These are phyloP conservation scores for Yamadazyma oceani DNA, from an alignment of 1,139 yeast genomes.

Conservation along the genomic window DNA sequence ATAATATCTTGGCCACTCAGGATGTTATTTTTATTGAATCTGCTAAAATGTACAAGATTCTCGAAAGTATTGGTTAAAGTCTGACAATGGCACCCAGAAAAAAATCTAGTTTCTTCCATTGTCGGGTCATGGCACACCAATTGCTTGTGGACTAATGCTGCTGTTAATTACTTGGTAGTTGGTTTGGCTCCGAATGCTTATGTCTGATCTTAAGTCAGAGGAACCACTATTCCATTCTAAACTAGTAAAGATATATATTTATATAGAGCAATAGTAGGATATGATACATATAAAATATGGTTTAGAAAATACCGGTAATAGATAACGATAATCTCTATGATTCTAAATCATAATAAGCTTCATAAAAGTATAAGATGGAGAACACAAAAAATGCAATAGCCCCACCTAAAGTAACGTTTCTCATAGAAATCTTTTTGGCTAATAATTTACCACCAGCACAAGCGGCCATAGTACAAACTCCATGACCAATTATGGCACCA, in stretches of 20 bases:
- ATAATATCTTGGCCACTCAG: slow-evolving; percentile 6
- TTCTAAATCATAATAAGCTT: slow-evolving; percentile 47
- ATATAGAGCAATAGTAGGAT: no score
- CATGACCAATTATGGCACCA: slow-evolving; percentile 91
- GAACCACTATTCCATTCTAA: no score
- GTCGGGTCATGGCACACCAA: slow-evolving; percentile 4
- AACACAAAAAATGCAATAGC: slow-evolving; percentile 82
- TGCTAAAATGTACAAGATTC: slow-evolving; percentile 10
- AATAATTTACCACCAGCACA: slow-evolving; percentile 89
- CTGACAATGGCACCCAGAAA: slow-evolving; percentile 11
- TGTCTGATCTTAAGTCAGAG: no score
- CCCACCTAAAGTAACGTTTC: slow-evolving; percentile 90
- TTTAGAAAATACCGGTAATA: no score
- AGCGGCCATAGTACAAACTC: slow-evolving; percentile 88
- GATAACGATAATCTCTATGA: neutral
- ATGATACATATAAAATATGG: no score
- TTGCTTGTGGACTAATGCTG: slow-evolving; percentile 39
- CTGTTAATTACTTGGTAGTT: slow-evolving; percentile 24
- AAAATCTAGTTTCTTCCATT: slow-evolving; percentile 7
- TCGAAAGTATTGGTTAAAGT: slow-evolving; percentile 9
- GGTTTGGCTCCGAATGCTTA: slow-evolving; percentile 16
- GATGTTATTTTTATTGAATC: slow-evolving; percentile 13
- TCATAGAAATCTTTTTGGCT: slow-evolving; percentile 87
- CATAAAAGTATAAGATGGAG: slow-evolving; percentile 75
- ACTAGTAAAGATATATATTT: no score